These are phyloP conservation scores for Pseudopithomyces chartarum DNA, from an alignment of 2,329 filamentous ascomycete genomes.

Conservation along the genomic window DNA sequence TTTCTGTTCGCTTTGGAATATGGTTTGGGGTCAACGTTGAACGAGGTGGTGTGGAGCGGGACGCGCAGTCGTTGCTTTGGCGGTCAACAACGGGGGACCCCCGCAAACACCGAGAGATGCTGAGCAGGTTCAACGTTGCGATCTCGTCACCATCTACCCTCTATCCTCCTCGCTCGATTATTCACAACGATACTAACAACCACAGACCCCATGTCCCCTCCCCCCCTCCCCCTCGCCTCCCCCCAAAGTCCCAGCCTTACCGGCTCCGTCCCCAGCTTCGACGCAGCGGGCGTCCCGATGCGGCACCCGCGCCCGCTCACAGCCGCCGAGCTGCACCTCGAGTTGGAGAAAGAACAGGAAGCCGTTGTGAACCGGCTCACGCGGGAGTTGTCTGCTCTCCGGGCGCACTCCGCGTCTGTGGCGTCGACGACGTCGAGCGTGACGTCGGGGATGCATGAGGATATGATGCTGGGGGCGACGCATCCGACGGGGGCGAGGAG, in stretches of 20 bases:
- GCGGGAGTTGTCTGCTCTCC: constrained; percentile 84
- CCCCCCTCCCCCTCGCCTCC: constrained; percentile 47
- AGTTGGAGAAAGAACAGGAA: constrained; percentile 95
- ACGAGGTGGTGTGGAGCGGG: too few species aligned
- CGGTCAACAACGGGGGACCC: neutral
- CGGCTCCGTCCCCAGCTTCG: constrained; percentile 30
- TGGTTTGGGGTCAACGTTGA: too few species aligned
- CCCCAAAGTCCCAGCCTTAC: constrained; percentile 41
- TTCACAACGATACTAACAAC: too few species aligned
- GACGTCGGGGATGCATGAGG: constrained; percentile 52
- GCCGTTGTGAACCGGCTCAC: constrained; percentile 93
- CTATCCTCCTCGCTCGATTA: constrained; percentile 20
- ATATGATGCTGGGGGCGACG: constrained; percentile 53
- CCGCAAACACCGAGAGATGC: too few species aligned
- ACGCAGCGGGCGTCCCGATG: constrained; percentile 66
- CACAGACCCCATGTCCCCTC: constrained; percentile 53
- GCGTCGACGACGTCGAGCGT: constrained; percentile 64
- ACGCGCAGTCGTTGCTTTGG: neutral
- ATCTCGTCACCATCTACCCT: neutral
- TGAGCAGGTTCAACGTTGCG: too few species aligned
- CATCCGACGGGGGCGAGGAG: constrained; percentile 60
- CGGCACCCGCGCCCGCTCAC: constrained; percentile 88
- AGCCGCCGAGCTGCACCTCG: constrained; percentile 82
- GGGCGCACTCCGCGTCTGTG: constrained; percentile 68
- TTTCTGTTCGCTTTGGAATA: neutral